Evolutionary conservation across 2,329 filamentous ascomycete species (phyloP).

Genomic region (Colletotrichum aenigma): DNA sequence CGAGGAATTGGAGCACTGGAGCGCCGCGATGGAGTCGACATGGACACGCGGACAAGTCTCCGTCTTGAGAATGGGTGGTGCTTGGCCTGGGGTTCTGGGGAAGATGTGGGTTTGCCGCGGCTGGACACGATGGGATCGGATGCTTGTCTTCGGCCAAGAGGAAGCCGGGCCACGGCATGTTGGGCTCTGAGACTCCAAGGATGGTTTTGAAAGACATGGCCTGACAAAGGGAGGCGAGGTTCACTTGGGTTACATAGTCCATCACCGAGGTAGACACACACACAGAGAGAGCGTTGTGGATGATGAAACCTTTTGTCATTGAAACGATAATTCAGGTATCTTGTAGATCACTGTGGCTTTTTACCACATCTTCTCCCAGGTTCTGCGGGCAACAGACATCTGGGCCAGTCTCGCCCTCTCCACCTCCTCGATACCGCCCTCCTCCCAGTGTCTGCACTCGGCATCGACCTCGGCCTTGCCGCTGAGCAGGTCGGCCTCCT

Average conservation of each 20-base stretch:
- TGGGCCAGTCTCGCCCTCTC: slow-evolving; percentile 37
- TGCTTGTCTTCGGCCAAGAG: not conserved
- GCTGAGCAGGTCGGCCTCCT: slow-evolving; percentile 65
- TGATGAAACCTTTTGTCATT: not conserved
- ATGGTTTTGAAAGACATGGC: not conserved
- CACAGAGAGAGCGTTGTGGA: not conserved
- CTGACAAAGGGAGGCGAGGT: not conserved
- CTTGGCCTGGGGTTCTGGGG: not conserved
- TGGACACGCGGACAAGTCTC: not conserved
- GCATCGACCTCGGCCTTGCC: slow-evolving; percentile 71
- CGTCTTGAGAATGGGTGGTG: not conserved
- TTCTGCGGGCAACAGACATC: slow-evolving; percentile 38
- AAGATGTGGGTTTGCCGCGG: not conserved
- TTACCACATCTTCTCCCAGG: slow-evolving; percentile 45
- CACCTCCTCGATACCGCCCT: slow-evolving; percentile 50
- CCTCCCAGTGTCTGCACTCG: slow-evolving; percentile 47
- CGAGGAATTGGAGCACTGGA: not conserved
- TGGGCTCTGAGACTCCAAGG: not conserved
- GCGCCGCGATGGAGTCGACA: not conserved
- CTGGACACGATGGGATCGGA: not conserved
- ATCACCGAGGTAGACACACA: not conserved
- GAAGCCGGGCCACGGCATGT: not conserved
- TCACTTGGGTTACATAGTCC: not conserved
- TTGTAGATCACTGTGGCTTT: not conserved
- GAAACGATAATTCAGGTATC: not conserved